Evolutionary conservation across 2,329 filamentous ascomycete genomes (phyloP).

Genomic region (Scedosporium boydii): DNA sequence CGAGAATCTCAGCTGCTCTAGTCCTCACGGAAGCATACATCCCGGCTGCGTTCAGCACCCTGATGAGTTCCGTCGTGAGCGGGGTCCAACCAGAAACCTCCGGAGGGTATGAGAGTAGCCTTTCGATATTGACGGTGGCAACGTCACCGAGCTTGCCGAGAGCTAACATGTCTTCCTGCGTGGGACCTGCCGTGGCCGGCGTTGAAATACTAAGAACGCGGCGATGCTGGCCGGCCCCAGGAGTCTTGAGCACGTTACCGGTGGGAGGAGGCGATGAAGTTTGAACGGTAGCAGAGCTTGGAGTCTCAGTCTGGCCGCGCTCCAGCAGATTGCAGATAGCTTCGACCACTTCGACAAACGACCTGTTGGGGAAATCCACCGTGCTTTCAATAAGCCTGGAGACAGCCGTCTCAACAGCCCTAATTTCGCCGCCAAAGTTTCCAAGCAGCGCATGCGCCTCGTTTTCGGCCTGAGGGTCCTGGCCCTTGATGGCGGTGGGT

Average conservation of each 20-base stretch:
- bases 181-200: slow-evolving; percentile 35
- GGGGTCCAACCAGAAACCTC: slow-evolving; percentile 67
- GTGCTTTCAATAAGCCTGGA: slow-evolving; percentile 85
- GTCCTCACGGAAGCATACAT: slow-evolving; percentile 43
- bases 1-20: slow-evolving; percentile 56
- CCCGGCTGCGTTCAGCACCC: slow-evolving; percentile 35
- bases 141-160: slow-evolving; percentile 66
- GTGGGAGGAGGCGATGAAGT: slow-evolving; percentile 13
- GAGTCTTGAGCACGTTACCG: slow-evolving; percentile 22
- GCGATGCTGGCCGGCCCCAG: slow-evolving; percentile 29
- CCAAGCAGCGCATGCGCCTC: slow-evolving; percentile 43
- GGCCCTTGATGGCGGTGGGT: slow-evolving; percentile 33
- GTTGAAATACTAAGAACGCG: slow-evolving; percentile 38
- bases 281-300: background rate
- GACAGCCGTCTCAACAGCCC: slow-evolving; percentile 81
- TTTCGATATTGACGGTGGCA: slow-evolving; percentile 62
- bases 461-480: slow-evolving; percentile 39
- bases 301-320: slow-evolving; percentile 16
- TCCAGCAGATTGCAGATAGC: slow-evolving; percentile 66
- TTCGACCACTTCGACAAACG: slow-evolving; percentile 68
- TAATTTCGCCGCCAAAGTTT: slow-evolving; percentile 71
- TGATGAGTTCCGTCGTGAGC: slow-evolving; percentile 47
- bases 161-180: slow-evolving; percentile 57
- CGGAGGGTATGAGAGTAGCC: slow-evolving; percentile 59
- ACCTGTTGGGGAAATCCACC: slow-evolving; percentile 73